Percentiles rank a stretch among this genome's conserved stretches.
Evolutionary conservation across 257 asterid species (phyloP).

Genomic region (Craterostigma plantagineum): DNA sequence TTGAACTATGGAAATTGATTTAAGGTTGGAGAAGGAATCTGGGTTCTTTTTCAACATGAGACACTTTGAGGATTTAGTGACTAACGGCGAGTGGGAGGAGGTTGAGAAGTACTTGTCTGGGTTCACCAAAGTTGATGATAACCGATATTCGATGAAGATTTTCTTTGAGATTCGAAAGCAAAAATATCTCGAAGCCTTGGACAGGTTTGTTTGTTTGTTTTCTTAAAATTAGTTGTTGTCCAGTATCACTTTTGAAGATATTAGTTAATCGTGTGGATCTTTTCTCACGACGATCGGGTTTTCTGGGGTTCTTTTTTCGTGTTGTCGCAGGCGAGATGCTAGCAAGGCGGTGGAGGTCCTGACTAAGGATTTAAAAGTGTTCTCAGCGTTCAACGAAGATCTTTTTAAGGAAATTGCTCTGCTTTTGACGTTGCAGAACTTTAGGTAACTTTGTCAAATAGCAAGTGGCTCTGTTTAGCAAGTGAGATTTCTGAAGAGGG

Average conservation of each 20-base stretch:
- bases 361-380: slow-evolving; percentile 31
- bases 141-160: slow-evolving; percentile 33
- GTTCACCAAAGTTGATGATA: slow-evolving; percentile 42
- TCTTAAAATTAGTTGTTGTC: too few relatives aligned
- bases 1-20: slow-evolving; percentile 11
- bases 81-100: slow-evolving; percentile 45
- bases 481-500: too few relatives aligned
- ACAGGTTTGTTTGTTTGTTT: slow-evolving; percentile 25
- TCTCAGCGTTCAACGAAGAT: slow-evolving; percentile 23
- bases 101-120: slow-evolving; percentile 42
- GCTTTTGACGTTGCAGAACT: slow-evolving; percentile 30
- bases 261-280: too few relatives aligned
- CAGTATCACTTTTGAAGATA: too few relatives aligned
- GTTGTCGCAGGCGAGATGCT: slow-evolving; percentile 23
- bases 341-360: slow-evolving; percentile 46
- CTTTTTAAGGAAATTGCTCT: slow-evolving; percentile 28
- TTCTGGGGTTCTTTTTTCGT: slow-evolving; percentile 1
- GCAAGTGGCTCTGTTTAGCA: slow-evolving; percentile 1
- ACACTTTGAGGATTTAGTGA: slow-evolving; percentile 34
- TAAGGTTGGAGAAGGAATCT: slow-evolving; percentile 53
- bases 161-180: slow-evolving; percentile 47
- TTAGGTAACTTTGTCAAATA: slow-evolving; percentile 17
- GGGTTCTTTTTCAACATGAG: slow-evolving; percentile 42
- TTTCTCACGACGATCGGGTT: too few relatives aligned
- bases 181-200: slow-evolving; percentile 51